These are phyloP conservation scores for Yamadazyma dendronema DNA, from an alignment of 1,139 yeast genomes.

Conservation along the genomic window DNA sequence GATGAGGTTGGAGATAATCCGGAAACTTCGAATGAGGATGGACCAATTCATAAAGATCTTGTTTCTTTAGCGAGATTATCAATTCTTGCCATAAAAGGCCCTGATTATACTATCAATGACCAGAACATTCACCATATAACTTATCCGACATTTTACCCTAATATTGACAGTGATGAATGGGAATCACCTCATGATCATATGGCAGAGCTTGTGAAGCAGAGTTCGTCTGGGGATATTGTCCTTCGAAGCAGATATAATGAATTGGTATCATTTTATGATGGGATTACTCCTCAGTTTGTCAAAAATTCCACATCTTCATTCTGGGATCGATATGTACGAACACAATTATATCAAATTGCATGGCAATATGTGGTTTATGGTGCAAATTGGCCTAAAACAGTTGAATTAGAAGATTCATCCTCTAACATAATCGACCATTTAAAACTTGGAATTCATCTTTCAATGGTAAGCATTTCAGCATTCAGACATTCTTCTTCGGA, in stretches of 20 bases:
- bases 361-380: conserved; percentile 25
- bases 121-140: conserved; percentile 48
- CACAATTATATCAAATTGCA: conserved; percentile 22
- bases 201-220: conserved; percentile 7
- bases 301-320: conserved; percentile 18
- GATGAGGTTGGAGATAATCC: neutral
- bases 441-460: conserved; percentile 26
- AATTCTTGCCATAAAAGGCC: conserved; percentile 43
- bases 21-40: neutral
- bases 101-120: conserved; percentile 35
- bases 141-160: conserved; percentile 47
- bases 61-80: conserved; percentile 40
- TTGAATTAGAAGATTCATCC: neutral
- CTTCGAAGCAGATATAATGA: conserved; percentile 6
- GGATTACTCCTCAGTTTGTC: conserved; percentile 22
- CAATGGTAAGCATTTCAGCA: conserved; percentile 29
- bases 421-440: conserved; percentile 14
- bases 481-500: conserved; percentile 19
- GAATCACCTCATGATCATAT: conserved; percentile 23
- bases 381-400: neutral
- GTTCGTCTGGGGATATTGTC: conserved; percentile 2
- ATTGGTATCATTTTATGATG: conserved; percentile 13
- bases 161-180: conserved; percentile 47
- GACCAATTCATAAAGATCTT: conserved; percentile 35
- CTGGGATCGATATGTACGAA: conserved; percentile 31